These are phyloP conservation scores for Irpex sp. DNA, from an alignment of 1,284 basidiomycete species.

Conservation along the genomic window DNA sequence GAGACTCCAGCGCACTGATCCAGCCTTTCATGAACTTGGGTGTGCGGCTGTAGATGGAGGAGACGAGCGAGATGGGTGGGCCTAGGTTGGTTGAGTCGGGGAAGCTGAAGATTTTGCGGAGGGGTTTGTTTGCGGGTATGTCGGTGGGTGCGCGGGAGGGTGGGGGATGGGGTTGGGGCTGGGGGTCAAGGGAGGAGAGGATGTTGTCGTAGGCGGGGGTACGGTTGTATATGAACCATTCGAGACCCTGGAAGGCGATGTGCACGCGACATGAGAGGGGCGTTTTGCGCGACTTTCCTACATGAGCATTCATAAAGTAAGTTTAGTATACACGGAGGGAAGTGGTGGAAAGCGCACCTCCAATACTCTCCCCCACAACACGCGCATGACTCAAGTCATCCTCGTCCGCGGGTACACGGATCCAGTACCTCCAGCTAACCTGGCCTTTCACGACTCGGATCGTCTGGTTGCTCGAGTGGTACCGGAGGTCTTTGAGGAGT, in stretches of 20 bases:
- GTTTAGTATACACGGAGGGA: too few species aligned
- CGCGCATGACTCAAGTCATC: slow-evolving; percentile 57
- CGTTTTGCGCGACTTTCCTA: slow-evolving; percentile 23
- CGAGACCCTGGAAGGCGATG: slow-evolving; percentile 74
- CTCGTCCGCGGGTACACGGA: slow-evolving; percentile 62
- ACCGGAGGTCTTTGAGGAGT: slow-evolving; percentile 78
- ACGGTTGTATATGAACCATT: slow-evolving; percentile 88
- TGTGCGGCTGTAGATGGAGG: slow-evolving; percentile 27
- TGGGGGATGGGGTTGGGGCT: slow-evolving; percentile 20
- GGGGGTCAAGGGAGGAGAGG: slow-evolving; percentile 61
- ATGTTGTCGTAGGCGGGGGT: slow-evolving; percentile 86
- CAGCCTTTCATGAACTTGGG: slow-evolving; percentile 42
- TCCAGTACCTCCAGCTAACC: slow-evolving; percentile 91
- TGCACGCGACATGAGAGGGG: slow-evolving; percentile 72
- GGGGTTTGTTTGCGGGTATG: slow-evolving; percentile 17
- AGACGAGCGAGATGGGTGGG: slow-evolving; percentile 22
- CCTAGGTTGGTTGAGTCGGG: slow-evolving; percentile 23
- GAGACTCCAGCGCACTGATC: slow-evolving; percentile 46
- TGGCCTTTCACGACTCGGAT: slow-evolving; percentile 78
- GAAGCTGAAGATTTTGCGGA: slow-evolving; percentile 26
- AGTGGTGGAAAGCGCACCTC: too few species aligned
- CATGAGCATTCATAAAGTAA: too few species aligned
- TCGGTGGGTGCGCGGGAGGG: slow-evolving; percentile 16
- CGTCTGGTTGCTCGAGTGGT: slow-evolving; percentile 88
- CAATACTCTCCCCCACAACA: slow-evolving; percentile 40